Evolutionary conservation across 2,329 filamentous ascomycete genomes (phyloP).

Genomic region (Fusarium neocosmosporiellum): DNA sequence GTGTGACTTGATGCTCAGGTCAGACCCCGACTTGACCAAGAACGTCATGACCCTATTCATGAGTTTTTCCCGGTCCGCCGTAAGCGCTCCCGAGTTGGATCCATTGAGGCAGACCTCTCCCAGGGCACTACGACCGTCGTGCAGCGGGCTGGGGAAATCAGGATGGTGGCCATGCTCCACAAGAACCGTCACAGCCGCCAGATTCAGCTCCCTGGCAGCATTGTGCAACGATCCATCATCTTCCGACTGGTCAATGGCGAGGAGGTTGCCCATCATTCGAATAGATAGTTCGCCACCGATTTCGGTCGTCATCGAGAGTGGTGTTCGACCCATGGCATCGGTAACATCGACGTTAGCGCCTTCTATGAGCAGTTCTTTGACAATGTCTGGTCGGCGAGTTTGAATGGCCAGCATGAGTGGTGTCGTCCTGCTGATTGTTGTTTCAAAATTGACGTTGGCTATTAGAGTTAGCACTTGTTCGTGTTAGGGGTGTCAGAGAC

Average conservation of each 20-base stretch:
- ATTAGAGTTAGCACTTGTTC: constrained; percentile 22
- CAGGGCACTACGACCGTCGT: constrained; percentile 71
- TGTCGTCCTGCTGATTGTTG: constrained; percentile 62
- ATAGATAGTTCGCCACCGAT: constrained; percentile 65
- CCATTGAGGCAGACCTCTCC: constrained; percentile 72
- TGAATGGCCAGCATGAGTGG: constrained; percentile 71
- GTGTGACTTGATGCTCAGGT: constrained; percentile 65
- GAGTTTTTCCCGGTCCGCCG: constrained; percentile 59
- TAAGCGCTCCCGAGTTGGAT: constrained; percentile 58
- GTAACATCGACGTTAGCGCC: constrained; percentile 69
- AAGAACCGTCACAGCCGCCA: constrained; percentile 66
- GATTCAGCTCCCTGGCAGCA: constrained; percentile 68
- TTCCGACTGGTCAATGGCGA: constrained; percentile 65
- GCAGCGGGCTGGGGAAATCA: constrained; percentile 72
- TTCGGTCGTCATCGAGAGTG: constrained; percentile 68
- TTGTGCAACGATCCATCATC: constrained; percentile 77
- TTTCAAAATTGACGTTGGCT: constrained; percentile 69
- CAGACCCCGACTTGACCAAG: constrained; percentile 66
- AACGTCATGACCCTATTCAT: constrained; percentile 69
- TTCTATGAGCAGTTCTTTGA: constrained; percentile 65
- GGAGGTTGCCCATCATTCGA: constrained; percentile 64
- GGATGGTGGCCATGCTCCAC: constrained; percentile 70
- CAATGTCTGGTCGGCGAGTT: constrained; percentile 65
- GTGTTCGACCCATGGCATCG: constrained; percentile 68
- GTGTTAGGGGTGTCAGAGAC: constrained; percentile 25